Base-by-base conservation (phyloP, 495 filamentous ascomycete genomes). In the Neurospora hispaniola region DNA sequence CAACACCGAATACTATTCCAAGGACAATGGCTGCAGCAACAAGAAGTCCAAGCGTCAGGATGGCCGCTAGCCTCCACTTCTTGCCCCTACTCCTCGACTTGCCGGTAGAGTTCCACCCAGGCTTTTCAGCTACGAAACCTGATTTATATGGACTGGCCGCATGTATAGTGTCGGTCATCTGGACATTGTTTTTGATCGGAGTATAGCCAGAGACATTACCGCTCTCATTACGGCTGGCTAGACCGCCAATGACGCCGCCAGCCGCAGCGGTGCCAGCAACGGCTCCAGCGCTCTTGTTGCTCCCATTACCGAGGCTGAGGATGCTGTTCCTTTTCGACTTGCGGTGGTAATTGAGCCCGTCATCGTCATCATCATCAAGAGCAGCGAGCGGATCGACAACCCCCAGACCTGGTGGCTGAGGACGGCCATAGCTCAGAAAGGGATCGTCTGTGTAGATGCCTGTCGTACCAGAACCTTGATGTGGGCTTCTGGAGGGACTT, bases 301-400 rank as follows among this genome's bases (percentile, higher is more conserved):
- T 82, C 20, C 79, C 81, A 3, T 79, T 76, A 27, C 83, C 84
- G 12, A 89, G 78, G 74, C 87, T 87, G 43, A 91, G 79, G 74
- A 88, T 86, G 40, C 88, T 89, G 68, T 82, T 79, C 78, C 82
- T 75, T 73, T 85, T 75, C 75, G 81, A 72, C 72, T 79, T 79
- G 38, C 81, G 79, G 1, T 71, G 72, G 71, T 88, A 88, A 10
- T 85, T 81, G 69, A 94, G 86, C 5, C 90, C 93, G 74, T 97
- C 94, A 76, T 97, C 94, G 9, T 91, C 93, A 76, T 97, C 93
- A 76, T 97, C 94, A 4, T 86, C 89, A 71, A 96, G 94, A 66
- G 54, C 54, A 3, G 90, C 90, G 73, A 91, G 88, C 1, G 93
- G 93, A 77, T 97, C 90, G 70, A 96, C 89, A 18, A 86, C 83